Percentiles rank a stretch among this genome's conserved stretches.
phyloP scores from a whole-genome alignment of 768 basidiomycete genomes.

The Collybia mongolica region DNA sequence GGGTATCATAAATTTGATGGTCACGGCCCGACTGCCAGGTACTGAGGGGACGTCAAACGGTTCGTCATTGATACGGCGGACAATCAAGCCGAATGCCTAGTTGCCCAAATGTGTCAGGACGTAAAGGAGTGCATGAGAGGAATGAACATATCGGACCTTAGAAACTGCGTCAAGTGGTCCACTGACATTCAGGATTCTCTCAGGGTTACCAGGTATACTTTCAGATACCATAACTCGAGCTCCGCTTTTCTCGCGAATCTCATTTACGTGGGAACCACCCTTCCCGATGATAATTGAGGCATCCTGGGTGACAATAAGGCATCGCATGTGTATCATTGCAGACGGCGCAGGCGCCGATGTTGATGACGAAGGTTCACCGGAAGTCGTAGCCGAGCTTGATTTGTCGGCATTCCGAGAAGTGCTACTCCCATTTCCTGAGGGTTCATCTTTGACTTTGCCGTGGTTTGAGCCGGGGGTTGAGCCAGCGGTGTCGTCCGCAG shows the following conservation, averaged over 20 bases:
- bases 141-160: constrained; percentile 60
- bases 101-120: neutral
- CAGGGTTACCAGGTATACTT: constrained; percentile 98
- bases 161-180: constrained; percentile 98
- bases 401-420: constrained; percentile 28
- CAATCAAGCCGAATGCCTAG: constrained; percentile 97
- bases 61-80: constrained; percentile 98
- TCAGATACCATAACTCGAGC: constrained; percentile 97
- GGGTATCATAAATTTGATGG: constrained; percentile 99
- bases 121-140: neutral
- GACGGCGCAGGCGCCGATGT: constrained; percentile 55
- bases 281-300: constrained; percentile 99
- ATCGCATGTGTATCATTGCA: constrained; percentile 94
- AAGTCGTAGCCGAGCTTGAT: constrained; percentile 46
- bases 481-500: constrained; percentile 56
- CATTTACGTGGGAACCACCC: constrained; percentile 93
- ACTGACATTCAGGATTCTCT: constrained; percentile 95
- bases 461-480: constrained; percentile 49
- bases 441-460: constrained; percentile 42
- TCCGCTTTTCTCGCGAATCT: constrained; percentile 96
- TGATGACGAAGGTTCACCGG: constrained; percentile 51
- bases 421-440: constrained; percentile 31
- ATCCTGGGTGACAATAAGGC: constrained; percentile 98
- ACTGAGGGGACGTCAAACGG: constrained; percentile 98
- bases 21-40: constrained; percentile 96